Evolutionary conservation across 305 asterid species (phyloP), one percentile per base, ranked within the genome.

Genomic region (Coffea humblotiana): DNA sequence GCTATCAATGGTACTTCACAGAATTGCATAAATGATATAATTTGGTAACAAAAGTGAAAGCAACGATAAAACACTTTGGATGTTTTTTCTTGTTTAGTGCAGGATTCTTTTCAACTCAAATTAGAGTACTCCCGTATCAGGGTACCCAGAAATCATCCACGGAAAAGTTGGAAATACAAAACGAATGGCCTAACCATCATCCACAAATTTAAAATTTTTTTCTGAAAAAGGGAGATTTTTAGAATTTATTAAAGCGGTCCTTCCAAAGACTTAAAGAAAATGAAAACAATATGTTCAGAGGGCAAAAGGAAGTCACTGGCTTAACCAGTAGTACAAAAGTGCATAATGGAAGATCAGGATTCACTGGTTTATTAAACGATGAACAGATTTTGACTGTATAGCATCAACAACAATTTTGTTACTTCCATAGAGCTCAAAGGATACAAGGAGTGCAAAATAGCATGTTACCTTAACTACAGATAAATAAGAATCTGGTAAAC

Each of bases 401-500:
- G 69, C 45, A 43, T 32, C 71, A 43, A 15, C 7, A 76, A 23
- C 18, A 74, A 35, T 56, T 18, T 12, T 58, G 40, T 11, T 21
- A 51, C 40, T 80, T 51, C 6, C 21, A 3, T 29, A 61, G 5
- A 74, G 76, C 73, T 81, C 66, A 66, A 75, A 32, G 48, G 45
- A 78, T 78, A 67, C 37, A 74, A 32, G 64, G 69, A 48, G 27
- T 29, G 35, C 45, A 56, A 51, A 66, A 37, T 37, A 72, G 40
- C 23, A 72, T 68, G 85, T 81, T 68, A 92, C 98, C 99, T 96
- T 93, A 85, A 94, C 97, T 48, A 93, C 98, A 74, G 98, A 92
- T 86, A 94, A 89, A 86, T 94, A 94, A 63, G 99, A 94, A 88
- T 94, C 99, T 76, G 95, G 43, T 86, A 95, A 84, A 61, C 99